Evolutionary conservation across 768 basidiomycete species (phyloP).

Genomic region (Mycena pura): DNA sequence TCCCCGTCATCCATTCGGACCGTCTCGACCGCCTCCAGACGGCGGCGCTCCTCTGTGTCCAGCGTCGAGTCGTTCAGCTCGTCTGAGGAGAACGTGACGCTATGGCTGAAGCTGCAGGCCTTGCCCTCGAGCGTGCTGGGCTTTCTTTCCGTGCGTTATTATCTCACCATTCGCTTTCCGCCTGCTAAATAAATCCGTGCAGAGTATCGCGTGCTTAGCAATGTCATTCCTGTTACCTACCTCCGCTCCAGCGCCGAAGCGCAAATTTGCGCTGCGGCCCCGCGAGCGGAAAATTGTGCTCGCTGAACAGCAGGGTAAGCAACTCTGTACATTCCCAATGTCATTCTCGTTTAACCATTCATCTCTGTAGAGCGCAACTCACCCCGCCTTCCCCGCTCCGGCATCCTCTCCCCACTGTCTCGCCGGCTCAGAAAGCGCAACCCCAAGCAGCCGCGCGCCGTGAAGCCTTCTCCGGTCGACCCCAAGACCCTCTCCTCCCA

Average conservation of each 20-base stretch:
- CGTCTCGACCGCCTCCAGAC: background rate
- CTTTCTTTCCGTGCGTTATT: constrained; percentile 1
- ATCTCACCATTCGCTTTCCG: too few species aligned
- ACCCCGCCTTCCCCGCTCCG: background rate
- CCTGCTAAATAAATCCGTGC: background rate
- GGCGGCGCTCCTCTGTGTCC: constrained; percentile 4
- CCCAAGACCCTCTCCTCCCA: too few species aligned
- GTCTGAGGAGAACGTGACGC: background rate
- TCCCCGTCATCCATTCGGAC: background rate
- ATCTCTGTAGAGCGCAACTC: background rate
- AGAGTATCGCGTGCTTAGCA: constrained; percentile 1
- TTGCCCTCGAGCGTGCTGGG: background rate
- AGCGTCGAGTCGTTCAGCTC: constrained; percentile 16
- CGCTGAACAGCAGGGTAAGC: constrained; percentile 1
- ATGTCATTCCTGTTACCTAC: background rate
- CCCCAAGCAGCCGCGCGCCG: too few species aligned
- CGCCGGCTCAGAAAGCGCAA: too few species aligned
- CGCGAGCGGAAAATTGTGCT: constrained; percentile 7
- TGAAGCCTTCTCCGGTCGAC: too few species aligned
- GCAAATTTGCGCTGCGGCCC: background rate
- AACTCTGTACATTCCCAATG: background rate
- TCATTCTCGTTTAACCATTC: background rate
- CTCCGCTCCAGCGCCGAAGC: background rate
- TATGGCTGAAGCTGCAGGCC: background rate
- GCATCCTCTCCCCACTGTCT: too few species aligned